These are phyloP conservation scores for Danielia oregonensis DNA, from an alignment of 805 yeast genomes.

Conservation along the genomic window DNA sequence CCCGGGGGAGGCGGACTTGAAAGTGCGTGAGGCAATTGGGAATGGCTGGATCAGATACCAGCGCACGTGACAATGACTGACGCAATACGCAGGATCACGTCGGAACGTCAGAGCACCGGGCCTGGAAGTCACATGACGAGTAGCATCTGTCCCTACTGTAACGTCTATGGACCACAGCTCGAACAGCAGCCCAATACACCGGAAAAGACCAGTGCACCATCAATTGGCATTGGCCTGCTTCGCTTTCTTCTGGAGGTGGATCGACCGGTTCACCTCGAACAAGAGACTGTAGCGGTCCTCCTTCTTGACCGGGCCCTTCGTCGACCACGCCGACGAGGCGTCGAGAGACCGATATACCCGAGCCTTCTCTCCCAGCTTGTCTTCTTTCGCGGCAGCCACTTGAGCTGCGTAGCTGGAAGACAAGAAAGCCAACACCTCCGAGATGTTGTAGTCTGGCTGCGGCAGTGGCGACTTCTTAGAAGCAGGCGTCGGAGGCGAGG, in stretches of 20 bases:
- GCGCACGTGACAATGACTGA: too few relatives aligned
- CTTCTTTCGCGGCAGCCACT: slow-evolving; percentile 17
- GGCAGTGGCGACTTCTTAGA: slow-evolving; percentile 2
- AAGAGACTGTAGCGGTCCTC: slow-evolving; percentile 10
- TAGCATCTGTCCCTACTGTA: too few relatives aligned
- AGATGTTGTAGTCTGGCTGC: slow-evolving; percentile 12
- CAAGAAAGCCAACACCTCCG: slow-evolving; percentile 19
- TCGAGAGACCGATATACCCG: slow-evolving; percentile 23
- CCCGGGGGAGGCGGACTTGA: too few relatives aligned
- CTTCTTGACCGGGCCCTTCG: slow-evolving; percentile 5
- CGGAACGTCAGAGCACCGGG: too few relatives aligned
- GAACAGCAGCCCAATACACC: too few relatives aligned
- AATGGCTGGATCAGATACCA: too few relatives aligned
- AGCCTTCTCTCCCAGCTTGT: slow-evolving; percentile 17
- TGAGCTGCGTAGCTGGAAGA: slow-evolving; percentile 14
- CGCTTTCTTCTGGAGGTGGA: neutral
- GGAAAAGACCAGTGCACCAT: too few relatives aligned
- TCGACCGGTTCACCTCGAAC: slow-evolving; percentile 12
- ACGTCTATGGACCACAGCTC: neutral
- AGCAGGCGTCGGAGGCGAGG: neutral
- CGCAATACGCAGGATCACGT: too few relatives aligned
- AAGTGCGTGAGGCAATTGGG: too few relatives aligned
- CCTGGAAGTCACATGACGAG: too few relatives aligned
- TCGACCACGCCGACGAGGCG: slow-evolving; percentile 17
- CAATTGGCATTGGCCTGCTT: neutral